phyloP scores from a whole-genome alignment of 208 protist species.

The Trypanosoma boissoni region DNA sequence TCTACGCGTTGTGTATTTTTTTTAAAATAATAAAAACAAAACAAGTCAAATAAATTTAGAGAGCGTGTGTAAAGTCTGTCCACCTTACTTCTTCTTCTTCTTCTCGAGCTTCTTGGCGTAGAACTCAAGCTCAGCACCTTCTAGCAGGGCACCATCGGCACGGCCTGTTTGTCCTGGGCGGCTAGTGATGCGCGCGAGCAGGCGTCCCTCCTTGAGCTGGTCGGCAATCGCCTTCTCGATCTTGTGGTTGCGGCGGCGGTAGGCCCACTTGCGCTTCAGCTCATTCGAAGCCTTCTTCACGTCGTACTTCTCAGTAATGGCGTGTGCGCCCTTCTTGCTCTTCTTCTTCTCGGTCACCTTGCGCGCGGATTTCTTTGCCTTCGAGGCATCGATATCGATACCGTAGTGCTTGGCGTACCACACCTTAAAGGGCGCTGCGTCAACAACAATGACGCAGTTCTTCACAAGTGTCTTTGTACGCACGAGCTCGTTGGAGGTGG shows the following conservation, averaged over 20 bases:
- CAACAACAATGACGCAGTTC: slow-evolving; percentile 96
- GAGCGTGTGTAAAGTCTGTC: background rate
- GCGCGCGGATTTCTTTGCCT: slow-evolving; percentile 61
- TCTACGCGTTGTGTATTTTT: background rate
- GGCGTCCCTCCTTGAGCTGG: slow-evolving; percentile 94
- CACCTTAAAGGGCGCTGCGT: slow-evolving; percentile 97
- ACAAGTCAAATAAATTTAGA: background rate
- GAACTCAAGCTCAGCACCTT: slow-evolving; percentile 99
- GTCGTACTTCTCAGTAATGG: slow-evolving; percentile 66
- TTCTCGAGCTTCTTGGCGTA: slow-evolving; percentile 98
- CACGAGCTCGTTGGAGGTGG: slow-evolving; percentile 99
- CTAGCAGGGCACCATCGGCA: slow-evolving; percentile 98
- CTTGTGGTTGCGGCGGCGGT: slow-evolving; percentile 64
- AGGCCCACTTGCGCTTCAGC: slow-evolving; percentile 78
- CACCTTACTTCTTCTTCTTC: slow-evolving; percentile 92
- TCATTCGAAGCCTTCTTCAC: slow-evolving; percentile 62
- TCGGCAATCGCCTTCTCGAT: slow-evolving; percentile 85
- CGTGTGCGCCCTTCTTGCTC: slow-evolving; percentile 68
- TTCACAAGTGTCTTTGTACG: slow-evolving; percentile 99
- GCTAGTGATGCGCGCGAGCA: slow-evolving; percentile 95
- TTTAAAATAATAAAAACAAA: background rate
- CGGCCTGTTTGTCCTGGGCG: slow-evolving; percentile 98
- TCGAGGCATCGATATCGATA: slow-evolving; percentile 92
- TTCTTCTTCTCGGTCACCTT: slow-evolving; percentile 53
- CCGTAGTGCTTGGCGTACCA: slow-evolving; percentile 99